phyloP scores from a whole-genome alignment of 2,329 filamentous ascomycete species.

The Ascochyta pisi region DNA sequence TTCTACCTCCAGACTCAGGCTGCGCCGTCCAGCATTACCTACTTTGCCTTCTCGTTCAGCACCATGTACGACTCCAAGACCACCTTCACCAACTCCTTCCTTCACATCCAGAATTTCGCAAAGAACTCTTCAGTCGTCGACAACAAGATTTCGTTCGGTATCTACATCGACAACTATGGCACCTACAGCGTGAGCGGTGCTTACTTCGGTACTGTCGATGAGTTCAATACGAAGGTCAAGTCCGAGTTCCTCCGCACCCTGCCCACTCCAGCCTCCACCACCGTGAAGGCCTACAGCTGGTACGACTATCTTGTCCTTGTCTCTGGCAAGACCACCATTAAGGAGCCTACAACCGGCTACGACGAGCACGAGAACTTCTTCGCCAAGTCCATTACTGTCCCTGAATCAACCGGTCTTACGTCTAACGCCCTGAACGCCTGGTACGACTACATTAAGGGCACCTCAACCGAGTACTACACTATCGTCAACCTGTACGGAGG shows the following conservation, averaged over 20 bases:
- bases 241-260: slow-evolving; percentile 51
- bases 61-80: slow-evolving; percentile 37
- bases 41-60: slow-evolving; percentile 36
- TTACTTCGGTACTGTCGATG: slow-evolving; percentile 48
- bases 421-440: slow-evolving; percentile 35
- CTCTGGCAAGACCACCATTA: slow-evolving; percentile 37
- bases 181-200: slow-evolving; percentile 49
- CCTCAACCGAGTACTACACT: slow-evolving; percentile 39
- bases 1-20: slow-evolving; percentile 46
- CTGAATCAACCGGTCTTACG: slow-evolving; percentile 42
- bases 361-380: slow-evolving; percentile 50
- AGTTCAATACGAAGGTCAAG: slow-evolving; percentile 49
- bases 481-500: slow-evolving; percentile 52
- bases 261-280: slow-evolving; percentile 31
- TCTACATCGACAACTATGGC: slow-evolving; percentile 49
- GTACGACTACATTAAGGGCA: slow-evolving; percentile 42
- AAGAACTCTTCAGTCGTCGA: slow-evolving; percentile 52
- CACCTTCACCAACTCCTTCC: slow-evolving; percentile 48
- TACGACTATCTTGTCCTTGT: slow-evolving; percentile 54
- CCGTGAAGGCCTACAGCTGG: slow-evolving; percentile 41
- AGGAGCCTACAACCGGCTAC: slow-evolving; percentile 43
- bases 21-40: slow-evolving; percentile 37
- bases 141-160: slow-evolving; percentile 50
- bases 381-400: slow-evolving; percentile 51
- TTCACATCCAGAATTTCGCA: slow-evolving; percentile 52